These are phyloP conservation scores for Macrotyloma uniflorum DNA, from an alignment of 306 rosid species.

Conservation along the genomic window DNA sequence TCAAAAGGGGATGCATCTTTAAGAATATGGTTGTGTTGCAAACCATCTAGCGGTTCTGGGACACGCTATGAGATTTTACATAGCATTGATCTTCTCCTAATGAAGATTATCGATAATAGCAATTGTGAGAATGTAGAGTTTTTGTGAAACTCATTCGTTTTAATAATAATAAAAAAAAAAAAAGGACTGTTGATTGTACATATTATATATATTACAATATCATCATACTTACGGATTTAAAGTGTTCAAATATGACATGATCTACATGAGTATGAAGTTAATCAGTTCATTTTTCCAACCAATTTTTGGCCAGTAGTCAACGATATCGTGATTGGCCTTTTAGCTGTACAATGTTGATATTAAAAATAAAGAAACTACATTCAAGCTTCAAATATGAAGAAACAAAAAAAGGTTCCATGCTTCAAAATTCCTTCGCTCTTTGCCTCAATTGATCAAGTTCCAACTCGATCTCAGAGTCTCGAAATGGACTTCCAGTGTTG, in stretches of 20 bases:
- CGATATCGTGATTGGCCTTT: conserved; percentile 36
- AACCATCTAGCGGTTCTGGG: background rate
- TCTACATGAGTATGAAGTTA: conserved; percentile 33
- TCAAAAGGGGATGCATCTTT: background rate
- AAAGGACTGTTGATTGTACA: background rate
- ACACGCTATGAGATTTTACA: background rate
- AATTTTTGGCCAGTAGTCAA: conserved; percentile 26
- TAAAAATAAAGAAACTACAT: conserved; percentile 34
- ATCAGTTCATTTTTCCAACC: conserved; percentile 19
- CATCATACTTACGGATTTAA: conserved; percentile 12
- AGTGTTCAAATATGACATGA: background rate
- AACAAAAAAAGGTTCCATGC: conserved; percentile 15
- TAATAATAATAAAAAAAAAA: conserved; percentile 26
- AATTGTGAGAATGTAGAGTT: background rate
- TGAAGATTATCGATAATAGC: background rate
- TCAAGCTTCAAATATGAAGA: conserved; percentile 24
- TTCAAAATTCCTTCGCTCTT: conserved; percentile 68
- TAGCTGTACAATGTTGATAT: conserved; percentile 51
- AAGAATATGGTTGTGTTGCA: conserved; percentile 2
- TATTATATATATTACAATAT: background rate
- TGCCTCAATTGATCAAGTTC: conserved; percentile 84
- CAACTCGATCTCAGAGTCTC: conserved; percentile 78
- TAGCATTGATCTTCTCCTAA: background rate
- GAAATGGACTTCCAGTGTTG: conserved; percentile 62
- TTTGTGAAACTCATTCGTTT: background rate